Evolutionary conservation across 768 basidiomycete species (phyloP), one percentile per base, ranked within the genome.

Genomic region (Pulveroboletus sp.): DNA sequence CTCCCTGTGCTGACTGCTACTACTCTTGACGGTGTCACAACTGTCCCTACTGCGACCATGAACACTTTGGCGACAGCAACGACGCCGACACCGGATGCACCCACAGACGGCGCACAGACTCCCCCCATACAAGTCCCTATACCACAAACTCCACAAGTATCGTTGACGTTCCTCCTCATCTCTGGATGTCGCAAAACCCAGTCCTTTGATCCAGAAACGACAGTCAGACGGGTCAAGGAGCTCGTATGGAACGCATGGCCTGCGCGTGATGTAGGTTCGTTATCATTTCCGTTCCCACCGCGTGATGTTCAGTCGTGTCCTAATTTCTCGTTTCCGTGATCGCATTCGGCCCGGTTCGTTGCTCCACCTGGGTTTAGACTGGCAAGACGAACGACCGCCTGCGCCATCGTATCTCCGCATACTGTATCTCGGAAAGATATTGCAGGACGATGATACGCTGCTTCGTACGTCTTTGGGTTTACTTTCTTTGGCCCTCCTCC

Each of bases 201-300:
- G 79, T 70, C 76, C 0, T 91, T 91, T 56, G 85, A 87, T 27
- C 86, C 86, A 11, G 80, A 81, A 56, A 85, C 79, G 18, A 84
- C 86, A 0, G 71, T 90, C 30, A 86, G 85, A 15, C 74, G 89
- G 57, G 83, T 89, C 27, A 90, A 90, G 68, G 89, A 91, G 69
- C 76, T 91, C 41, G 79, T 84, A 33, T 90, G 89, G 88, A 87
- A 83, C 69, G 77, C 81, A 31, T 91, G 89, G 88, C 86, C 86
- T 27, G 69, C 46, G 44, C 60, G 62, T 42, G 62, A 58, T 49
- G 56, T 73, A 58, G 86, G 87, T 83, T 54, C 60, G 55, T 50
- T 41, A 11, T 52, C 39, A 49, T 57, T 45, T 57, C 51, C 46
- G 47, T 44, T 40, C 8, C 28, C 13, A 40, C 39, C 43, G 37